Base-by-base conservation (phyloP, 805 yeast genomes). In the Hyphopichia homilentoma region DNA sequence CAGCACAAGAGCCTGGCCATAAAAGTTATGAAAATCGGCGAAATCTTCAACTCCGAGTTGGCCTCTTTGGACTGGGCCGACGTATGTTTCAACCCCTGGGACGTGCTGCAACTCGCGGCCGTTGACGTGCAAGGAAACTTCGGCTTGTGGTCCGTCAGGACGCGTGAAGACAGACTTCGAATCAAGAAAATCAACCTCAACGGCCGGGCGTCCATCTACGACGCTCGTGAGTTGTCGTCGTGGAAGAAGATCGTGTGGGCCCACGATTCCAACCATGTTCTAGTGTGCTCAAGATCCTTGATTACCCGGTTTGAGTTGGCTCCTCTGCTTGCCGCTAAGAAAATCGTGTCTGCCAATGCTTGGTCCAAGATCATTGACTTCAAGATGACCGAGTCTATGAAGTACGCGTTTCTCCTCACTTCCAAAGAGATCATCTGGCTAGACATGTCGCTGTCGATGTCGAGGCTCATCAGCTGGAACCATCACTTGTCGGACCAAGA, bases 401-500 rank as follows among this genome's bases (percentile, higher is more conserved):
- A 57, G 3, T 61, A 67, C 37, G 57, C 70, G 3, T 68, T 82
- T 25, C 45, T 84, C 5, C 56, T 87, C 17, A 84, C 95, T 0
- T 70, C 87, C 1, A 74, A 70, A 35, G 89, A 84, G 44, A 32
- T 88, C 6, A 69, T 77, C 0, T 60, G 88, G 68, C 44, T 81
- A 13, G 61, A 55, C 50, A 11, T 55, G 58, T 8, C 37, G 1
- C 47, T 41, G 6, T 53, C 57, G 3, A 48, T 75, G n/a, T 57
- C 57, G 19, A 65, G 83, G 36, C 38, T 75, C 2, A 46, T 86
- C 1, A 73, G 89, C 0, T 84, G 94, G 89, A 81, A 79, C 39
- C 96, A 87, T 53, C 73, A 59, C 38, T 54, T 83, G 15, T 68
- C 70, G 26, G 65, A 71, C 6, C 41, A 51, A 1, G 95, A 85